These are phyloP conservation scores for Pleurotus ostreatus DNA, from an alignment of 768 basidiomycete species.

Conservation along the genomic window DNA sequence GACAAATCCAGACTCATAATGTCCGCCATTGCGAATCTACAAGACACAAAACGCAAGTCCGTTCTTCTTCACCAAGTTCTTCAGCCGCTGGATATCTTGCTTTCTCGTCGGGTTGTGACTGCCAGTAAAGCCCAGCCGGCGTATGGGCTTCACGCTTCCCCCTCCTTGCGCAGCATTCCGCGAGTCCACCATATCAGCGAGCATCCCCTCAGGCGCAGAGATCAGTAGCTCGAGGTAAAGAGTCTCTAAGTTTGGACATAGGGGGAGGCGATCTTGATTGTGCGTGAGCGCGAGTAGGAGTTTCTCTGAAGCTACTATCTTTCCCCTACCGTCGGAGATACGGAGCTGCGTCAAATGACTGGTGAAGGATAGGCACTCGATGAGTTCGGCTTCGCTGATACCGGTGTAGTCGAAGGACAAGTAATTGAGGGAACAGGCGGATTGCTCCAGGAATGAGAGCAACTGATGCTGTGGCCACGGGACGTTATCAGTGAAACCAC, in stretches of 20 bases:
- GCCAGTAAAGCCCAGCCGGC: background rate
- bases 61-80: background rate
- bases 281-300: slow-evolving; percentile 5
- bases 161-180: background rate
- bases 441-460: slow-evolving; percentile 5
- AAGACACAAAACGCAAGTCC: slow-evolving; percentile 1
- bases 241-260: background rate
- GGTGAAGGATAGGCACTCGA: slow-evolving; percentile 2
- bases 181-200: slow-evolving; percentile 3
- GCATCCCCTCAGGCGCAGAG: slow-evolving; percentile 1
- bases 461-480: slow-evolving; percentile 8
- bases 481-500: slow-evolving; percentile 14
- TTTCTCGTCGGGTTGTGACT: background rate
- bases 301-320: slow-evolving; percentile 1
- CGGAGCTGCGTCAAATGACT: slow-evolving; percentile 5
- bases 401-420: slow-evolving; percentile 5
- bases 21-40: background rate
- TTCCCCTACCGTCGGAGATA: slow-evolving; percentile 4
- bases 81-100: background rate
- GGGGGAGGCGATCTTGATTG: background rate
- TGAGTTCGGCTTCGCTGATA: slow-evolving; percentile 6
- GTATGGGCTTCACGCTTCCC: background rate
- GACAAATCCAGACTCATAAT: background rate
- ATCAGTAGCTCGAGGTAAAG: background rate
- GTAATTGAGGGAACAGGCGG: background rate